These are phyloP conservation scores for Ceriops decandra DNA, from an alignment of 345 rosid species.

Conservation along the genomic window DNA sequence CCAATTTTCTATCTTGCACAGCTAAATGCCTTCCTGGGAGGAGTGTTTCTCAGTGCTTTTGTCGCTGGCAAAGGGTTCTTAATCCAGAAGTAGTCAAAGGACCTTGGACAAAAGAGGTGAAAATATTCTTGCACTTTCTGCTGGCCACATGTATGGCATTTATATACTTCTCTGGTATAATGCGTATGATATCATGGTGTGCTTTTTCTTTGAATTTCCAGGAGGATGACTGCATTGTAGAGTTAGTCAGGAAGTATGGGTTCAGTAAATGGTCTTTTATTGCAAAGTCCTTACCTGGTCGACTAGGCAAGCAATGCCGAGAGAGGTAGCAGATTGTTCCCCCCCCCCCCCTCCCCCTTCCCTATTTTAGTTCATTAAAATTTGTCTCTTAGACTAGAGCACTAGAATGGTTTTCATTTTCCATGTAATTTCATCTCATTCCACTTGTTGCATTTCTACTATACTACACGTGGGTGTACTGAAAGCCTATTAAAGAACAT, in stretches of 20 bases:
- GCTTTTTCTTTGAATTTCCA: conserved; percentile 11
- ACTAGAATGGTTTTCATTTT: too few relatives aligned
- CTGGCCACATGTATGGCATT: too few relatives aligned
- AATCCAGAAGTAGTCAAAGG: conserved; percentile 28
- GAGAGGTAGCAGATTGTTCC: conserved; percentile 19
- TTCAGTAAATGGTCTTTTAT: conserved; percentile 25
- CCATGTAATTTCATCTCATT: too few relatives aligned
- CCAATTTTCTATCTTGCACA: conserved; percentile 6
- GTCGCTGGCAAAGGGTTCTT: conserved; percentile 30
- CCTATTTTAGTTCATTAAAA: not conserved
- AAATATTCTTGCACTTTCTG: conserved; percentile 1
- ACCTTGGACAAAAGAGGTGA: conserved; percentile 31
- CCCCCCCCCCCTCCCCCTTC: too few relatives aligned
- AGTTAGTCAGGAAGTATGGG: conserved; percentile 17
- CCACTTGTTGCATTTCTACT: too few relatives aligned
- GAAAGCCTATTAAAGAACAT: too few relatives aligned
- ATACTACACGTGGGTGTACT: too few relatives aligned
- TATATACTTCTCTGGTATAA: not conserved
- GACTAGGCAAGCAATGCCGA: conserved; percentile 30
- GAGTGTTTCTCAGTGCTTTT: conserved; percentile 30
- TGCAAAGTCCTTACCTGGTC: conserved; percentile 28
- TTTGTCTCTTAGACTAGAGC: not conserved
- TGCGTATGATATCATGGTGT: not conserved
- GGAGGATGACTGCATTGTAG: conserved; percentile 25
- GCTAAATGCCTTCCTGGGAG: conserved; percentile 28